These are phyloP conservation scores for Bryoglossum gracile DNA, from an alignment of 495 filamentous ascomycete genomes.

Conservation along the genomic window DNA sequence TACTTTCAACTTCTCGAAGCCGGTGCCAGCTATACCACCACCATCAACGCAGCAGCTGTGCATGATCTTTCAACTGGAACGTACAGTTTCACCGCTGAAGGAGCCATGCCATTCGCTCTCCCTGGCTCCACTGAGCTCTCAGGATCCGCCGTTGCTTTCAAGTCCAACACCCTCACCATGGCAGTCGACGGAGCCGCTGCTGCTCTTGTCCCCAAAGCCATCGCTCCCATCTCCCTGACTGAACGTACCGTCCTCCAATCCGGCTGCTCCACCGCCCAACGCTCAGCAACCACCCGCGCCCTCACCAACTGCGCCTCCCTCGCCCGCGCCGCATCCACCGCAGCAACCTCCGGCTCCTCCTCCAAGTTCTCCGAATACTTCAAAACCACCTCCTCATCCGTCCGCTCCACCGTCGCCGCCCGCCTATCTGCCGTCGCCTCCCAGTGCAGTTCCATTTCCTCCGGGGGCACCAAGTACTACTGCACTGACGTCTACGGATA, in stretches of 20 bases:
- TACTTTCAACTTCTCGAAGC: constrained; percentile 49
- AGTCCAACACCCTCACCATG: constrained; percentile 40
- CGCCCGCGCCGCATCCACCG: constrained; percentile 45
- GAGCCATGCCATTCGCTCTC: constrained; percentile 45
- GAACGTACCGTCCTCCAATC: constrained; percentile 44
- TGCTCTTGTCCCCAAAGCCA: constrained; percentile 32
- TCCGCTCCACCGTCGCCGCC: constrained; percentile 41
- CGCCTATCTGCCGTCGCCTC: constrained; percentile 43
- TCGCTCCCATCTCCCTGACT: constrained; percentile 34
- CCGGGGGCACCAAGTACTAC: constrained; percentile 41
- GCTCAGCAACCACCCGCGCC: constrained; percentile 7
- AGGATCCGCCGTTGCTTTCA: constrained; percentile 34
- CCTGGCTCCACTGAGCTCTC: constrained; percentile 38
- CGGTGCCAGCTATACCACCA: constrained; percentile 47
- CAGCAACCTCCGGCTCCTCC: constrained; percentile 41
- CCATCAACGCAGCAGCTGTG: constrained; percentile 50
- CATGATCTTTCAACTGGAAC: constrained; percentile 47
- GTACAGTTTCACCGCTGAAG: constrained; percentile 39
- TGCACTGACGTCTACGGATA: constrained; percentile 44
- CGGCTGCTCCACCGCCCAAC: constrained; percentile 39
- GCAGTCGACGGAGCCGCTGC: constrained; percentile 45
- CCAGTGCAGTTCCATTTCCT: constrained; percentile 39
- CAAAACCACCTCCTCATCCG: constrained; percentile 42
- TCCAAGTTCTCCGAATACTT: constrained; percentile 54
- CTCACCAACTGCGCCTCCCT: constrained; percentile 38